Conservation (phyloP, 2,329 filamentous ascomycete species). For the Ophiostoma quercus region DNA sequence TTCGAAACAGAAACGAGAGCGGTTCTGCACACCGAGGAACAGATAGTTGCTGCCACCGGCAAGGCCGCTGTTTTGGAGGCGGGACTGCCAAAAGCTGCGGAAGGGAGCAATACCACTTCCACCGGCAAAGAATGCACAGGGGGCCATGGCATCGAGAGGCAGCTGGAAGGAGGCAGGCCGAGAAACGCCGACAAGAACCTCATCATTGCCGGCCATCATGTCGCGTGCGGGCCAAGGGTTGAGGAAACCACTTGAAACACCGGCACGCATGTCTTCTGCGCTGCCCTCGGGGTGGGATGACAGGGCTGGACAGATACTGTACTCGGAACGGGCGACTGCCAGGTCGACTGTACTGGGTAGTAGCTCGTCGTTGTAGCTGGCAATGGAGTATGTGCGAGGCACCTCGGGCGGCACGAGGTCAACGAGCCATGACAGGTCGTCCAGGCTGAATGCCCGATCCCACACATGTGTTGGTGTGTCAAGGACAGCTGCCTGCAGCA, state of each 20-base stretch:
- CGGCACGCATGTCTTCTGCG: slow-evolving; percentile 35
- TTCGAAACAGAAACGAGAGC: slow-evolving; percentile 49
- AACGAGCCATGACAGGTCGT: slow-evolving; percentile 41
- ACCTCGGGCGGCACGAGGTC: slow-evolving; percentile 47
- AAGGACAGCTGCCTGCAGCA: slow-evolving; percentile 44
- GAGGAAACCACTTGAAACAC: slow-evolving; percentile 51
- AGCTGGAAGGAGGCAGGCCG: slow-evolving; percentile 49
- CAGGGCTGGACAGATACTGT: slow-evolving; percentile 43
- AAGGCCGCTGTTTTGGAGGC: slow-evolving; percentile 32
- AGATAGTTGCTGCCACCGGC: slow-evolving; percentile 44
- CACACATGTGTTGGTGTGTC: slow-evolving; percentile 47
- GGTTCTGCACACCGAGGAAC: slow-evolving; percentile 49
- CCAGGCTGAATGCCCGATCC: slow-evolving; percentile 46
- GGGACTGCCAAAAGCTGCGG: slow-evolving; percentile 50
- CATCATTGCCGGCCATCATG: slow-evolving; percentile 11
- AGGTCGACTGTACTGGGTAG: slow-evolving; percentile 49
- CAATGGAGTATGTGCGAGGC: slow-evolving; percentile 50
- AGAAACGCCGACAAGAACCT: slow-evolving; percentile 47
- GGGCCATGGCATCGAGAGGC: slow-evolving; percentile 45
- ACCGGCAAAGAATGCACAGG: slow-evolving; percentile 50
- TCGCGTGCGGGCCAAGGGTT: slow-evolving; percentile 41
- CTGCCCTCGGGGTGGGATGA: slow-evolving; percentile 31
- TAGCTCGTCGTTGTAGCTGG: slow-evolving; percentile 46
- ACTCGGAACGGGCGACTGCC: slow-evolving; percentile 48
- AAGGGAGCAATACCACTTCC: slow-evolving; percentile 52